A percentile compares a stretch with the other conserved stretches of the same genome.
These are phyloP conservation scores for Boeremia exigua DNA, from an alignment of 2,329 filamentous ascomycete genomes.

Conservation along the genomic window DNA sequence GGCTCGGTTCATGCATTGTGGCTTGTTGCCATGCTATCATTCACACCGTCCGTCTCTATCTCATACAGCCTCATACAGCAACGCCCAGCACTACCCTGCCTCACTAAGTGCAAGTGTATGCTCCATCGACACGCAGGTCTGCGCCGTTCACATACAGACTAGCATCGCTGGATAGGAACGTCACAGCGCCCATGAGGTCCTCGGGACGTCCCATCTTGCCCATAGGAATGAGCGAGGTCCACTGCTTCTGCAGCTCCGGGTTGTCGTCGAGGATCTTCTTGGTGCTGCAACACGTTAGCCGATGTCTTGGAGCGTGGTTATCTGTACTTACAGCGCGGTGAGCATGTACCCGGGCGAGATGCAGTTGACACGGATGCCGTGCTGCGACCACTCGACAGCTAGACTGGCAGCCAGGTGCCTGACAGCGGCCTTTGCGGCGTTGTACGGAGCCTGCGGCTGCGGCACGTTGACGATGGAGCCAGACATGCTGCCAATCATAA, in stretches of 20 bases:
- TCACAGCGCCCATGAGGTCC: slow-evolving; percentile 91
- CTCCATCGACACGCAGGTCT: slow-evolving; percentile 82
- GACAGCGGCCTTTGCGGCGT: slow-evolving; percentile 90
- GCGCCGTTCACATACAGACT: slow-evolving; percentile 61
- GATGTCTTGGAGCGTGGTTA: neutral
- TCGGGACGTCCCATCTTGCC: slow-evolving; percentile 92
- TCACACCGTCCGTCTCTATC: neutral
- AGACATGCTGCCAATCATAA: slow-evolving; percentile 96
- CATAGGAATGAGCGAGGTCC: slow-evolving; percentile 89
- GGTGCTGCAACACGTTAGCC: slow-evolving; percentile 62
- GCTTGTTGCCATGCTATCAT: neutral
- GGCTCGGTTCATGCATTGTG: slow-evolving; percentile 6
- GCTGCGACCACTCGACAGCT: slow-evolving; percentile 91
- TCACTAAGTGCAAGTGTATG: slow-evolving; percentile 77
- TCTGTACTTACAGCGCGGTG: slow-evolving; percentile 76
- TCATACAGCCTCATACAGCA: neutral
- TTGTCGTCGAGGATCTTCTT: slow-evolving; percentile 95
- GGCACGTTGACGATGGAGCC: slow-evolving; percentile 93
- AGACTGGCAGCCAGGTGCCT: slow-evolving; percentile 85
- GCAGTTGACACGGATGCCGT: slow-evolving; percentile 90
- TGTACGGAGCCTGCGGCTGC: slow-evolving; percentile 92
- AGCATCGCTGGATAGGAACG: slow-evolving; percentile 83
- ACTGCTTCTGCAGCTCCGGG: slow-evolving; percentile 85
- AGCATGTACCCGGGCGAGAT: slow-evolving; percentile 97
- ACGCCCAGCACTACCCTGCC: neutral